A percentile compares a stretch with the other conserved stretches of the same genome.
Evolutionary conservation across 345 rosid species (phyloP).

Genomic region (Populus davidiana): DNA sequence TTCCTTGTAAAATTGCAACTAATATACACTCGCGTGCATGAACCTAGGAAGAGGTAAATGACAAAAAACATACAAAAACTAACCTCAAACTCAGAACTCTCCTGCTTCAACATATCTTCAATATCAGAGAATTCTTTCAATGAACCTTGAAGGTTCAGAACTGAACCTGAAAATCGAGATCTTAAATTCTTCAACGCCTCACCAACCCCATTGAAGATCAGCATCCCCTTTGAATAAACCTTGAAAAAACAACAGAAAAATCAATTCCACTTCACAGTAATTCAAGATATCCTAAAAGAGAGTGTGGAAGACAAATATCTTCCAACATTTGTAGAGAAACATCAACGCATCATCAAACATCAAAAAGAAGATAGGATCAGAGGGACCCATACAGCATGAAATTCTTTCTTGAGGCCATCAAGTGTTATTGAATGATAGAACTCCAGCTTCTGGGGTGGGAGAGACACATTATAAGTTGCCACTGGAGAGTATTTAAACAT

Average conservation of each 20-base stretch:
- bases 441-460: conserved; percentile 73
- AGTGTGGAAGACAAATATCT: neutral
- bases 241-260: conserved; percentile 24
- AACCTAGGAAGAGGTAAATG: neutral
- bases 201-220: conserved; percentile 56
- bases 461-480: conserved; percentile 56
- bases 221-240: conserved; percentile 59
- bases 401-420: conserved; percentile 59
- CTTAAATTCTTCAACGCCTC: conserved; percentile 49
- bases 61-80: conserved; percentile 17
- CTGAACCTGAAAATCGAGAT: conserved; percentile 40
- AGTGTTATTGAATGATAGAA: conserved; percentile 47
- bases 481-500: conserved; percentile 82
- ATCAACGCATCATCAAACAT: neutral
- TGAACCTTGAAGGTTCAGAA: conserved; percentile 43
- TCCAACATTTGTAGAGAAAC: conserved; percentile 8
- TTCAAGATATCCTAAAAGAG: neutral
- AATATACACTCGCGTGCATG: neutral
- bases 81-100: conserved; percentile 64
- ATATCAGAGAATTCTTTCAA: conserved; percentile 48
- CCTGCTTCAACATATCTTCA: conserved; percentile 65
- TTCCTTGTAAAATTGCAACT: neutral
- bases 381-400: conserved; percentile 43
- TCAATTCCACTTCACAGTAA: conserved; percentile 1
- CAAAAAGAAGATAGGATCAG: conserved; percentile 2